Evolutionary conservation across 1,284 basidiomycete species (phyloP), one percentile per base, ranked within the genome.

Genomic region (Salmacisia buchloeana): DNA sequence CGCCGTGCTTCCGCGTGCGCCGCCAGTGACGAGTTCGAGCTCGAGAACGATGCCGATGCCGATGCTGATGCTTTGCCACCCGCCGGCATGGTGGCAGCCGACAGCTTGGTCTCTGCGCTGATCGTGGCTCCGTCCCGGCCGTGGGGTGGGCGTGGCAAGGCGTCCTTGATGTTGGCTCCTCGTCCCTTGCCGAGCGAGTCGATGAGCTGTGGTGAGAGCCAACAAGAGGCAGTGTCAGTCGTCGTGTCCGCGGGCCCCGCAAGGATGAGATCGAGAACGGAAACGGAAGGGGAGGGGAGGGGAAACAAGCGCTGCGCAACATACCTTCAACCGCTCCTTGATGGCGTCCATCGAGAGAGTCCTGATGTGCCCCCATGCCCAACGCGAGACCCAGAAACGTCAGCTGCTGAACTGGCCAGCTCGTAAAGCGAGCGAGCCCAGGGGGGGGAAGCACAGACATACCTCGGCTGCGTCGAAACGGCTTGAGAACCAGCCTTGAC

Each of bases 301-400:
- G 41, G 41, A n/a, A 45, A 23, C 10, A n/a, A 23, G 21, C 41
- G 10, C 41, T 45, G 41, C 10, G 18, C 13, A 7, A 15, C 46
- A 27, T 27, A 49, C 46, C 46, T 29, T 49, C 46, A 49, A 31
- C 9, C 46, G 18, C 25, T 49, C n/a, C 25, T 49, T 49, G 46
- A 49, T 49, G 9, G 49, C 49, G 49, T 54, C 49, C 49, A 54
- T 54, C 29, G 49, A 54, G 12, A 54, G 34, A 3, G 49, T 54
- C n/a, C 49, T 54, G 29, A 31, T n/a, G n/a, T n/a, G n/a, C n/a
- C n/a, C n/a, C n/a, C n/a, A n/a, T n/a, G n/a, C n/a, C n/a, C n/a
- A n/a, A n/a, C n/a, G n/a, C n/a, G n/a, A n/a, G n/a, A n/a, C n/a
- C n/a, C n/a, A n/a, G n/a, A n/a, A n/a, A n/a, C n/a, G n/a, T n/a